Base-by-base conservation (phyloP, 2,329 filamentous ascomycete species). In the Cryphonectria radicalis region DNA sequence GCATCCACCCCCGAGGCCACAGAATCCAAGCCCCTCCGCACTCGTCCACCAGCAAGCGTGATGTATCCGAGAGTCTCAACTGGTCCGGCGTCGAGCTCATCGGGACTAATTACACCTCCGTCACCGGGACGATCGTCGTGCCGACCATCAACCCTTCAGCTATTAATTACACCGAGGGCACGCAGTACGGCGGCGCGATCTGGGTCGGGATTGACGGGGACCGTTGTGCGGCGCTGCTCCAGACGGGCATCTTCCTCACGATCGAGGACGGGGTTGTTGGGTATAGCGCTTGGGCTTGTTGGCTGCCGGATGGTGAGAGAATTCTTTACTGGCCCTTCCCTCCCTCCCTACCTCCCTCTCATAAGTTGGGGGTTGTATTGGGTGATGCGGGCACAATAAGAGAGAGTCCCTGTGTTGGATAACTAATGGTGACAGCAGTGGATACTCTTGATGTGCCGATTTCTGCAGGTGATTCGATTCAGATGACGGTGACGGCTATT, bases 181-280 rank as follows among this genome's bases (percentile, higher is more conserved):
- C 37, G n/a, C n/a, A 64, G 62, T 64, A 64, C n/a, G 59, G 59
- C 8, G 59, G 19, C n/a, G 62, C 62, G 11, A n/a, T 64, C 40
- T 64, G 40, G 62, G 62, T 64, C 13, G 62, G 62, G 0, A 46
- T 64, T n/a, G 62, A 64, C 40, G 62, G 62, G n/a, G 35, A 46
- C 40, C 2, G 14, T 40, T 64, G 62, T 46, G 22, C 37, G 13
- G 62, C n/a, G 6, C 40, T 64, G n/a, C 37, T 42, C 3, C 62
- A 64, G 62, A 43, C 25, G n/a, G 62, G 62, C 14, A 62, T 62
- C 28, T 62, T 62, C 35, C 8, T 40, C 7, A 62, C 59, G 10
- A n/a, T 62, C 59, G 35, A 37, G 59, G 59, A 40, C 11, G 32
- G 59, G 22, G 35, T 40, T 35, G 59, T 62, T 32, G 59, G 35